Evolutionary conservation across 2,329 filamentous ascomycete genomes (phyloP), one percentile per base, ranked within the genome.

Genomic region (Aspergillus neotritici): DNA sequence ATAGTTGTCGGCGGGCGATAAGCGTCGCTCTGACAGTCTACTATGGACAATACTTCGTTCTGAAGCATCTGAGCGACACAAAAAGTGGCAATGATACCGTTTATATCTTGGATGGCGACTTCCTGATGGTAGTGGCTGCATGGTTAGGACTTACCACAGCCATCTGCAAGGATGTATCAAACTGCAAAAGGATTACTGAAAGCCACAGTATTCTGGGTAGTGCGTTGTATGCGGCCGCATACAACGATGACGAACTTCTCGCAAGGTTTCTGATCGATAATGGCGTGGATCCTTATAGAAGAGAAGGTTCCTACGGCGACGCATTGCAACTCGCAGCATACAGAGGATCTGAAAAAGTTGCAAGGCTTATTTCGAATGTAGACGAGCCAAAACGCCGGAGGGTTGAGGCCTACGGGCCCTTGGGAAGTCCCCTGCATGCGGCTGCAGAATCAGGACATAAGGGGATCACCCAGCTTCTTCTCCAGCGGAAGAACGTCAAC

Each of bases 241-340:
- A 30, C 16, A 37, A 32, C 8, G 32, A 44, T 4, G 16, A 40
- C n/a, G 32, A 21, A 11, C 3, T 7, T 16, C 16, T 44, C 12
- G 9, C 15, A n/a, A 21, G 10, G 8, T 7, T 36, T 2, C 28
- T 37, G 5, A 17, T 44, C 3, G 11, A 25, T 10, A 6, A 32
- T 2, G 37, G 37, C n/a, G 33, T 7, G 6, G 8, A 29, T 3
- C 9, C 10, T 5, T n/a, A 16, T 9, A 17, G 14, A 14, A 4
- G 9, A 11, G 34, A 42, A 4, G 43, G 43, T 13, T 38, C 21
- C 5, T 46, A 34, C 15, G 38, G 43, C 1, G 43, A 42, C 30
- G 34, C 34, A 2, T 16, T 46, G 11, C 43, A 46, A 15, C 30
- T 46, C 9, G 43, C 38, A 6, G 43, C 38, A 1, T 46, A 46